A percentile compares a stretch with the other conserved stretches of the same genome.
These are phyloP conservation scores for Calonectria leucothoes DNA, from an alignment of 2,329 filamentous ascomycete genomes.

Conservation along the genomic window DNA sequence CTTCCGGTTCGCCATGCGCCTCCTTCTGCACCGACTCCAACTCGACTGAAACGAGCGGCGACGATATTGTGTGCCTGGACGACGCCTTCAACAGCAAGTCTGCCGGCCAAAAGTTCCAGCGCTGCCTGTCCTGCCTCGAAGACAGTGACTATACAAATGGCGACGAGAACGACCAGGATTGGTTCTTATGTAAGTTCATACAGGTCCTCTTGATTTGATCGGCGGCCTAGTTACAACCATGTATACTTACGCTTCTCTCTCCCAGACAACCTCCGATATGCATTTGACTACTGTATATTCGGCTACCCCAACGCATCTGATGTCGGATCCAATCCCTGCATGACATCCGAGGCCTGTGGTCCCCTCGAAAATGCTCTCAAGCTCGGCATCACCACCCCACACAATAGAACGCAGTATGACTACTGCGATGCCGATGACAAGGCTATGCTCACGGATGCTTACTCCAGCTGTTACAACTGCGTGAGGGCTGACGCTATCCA, in stretches of 20 bases:
- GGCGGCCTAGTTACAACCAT: not conserved
- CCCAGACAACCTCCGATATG: conserved; percentile 65
- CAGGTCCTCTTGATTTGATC: not conserved
- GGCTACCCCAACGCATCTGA: conserved; percentile 61
- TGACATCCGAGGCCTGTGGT: conserved; percentile 63
- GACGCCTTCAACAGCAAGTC: conserved; percentile 52
- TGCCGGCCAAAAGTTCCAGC: conserved; percentile 58
- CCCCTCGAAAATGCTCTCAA: conserved; percentile 54
- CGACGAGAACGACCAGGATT: conserved; percentile 63
- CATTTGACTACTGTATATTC: conserved; percentile 64
- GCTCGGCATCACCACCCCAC: conserved; percentile 51
- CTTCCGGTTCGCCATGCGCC: conserved; percentile 66
- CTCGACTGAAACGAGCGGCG: conserved; percentile 56
- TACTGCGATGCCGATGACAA: conserved; percentile 59
- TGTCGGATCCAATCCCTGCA: conserved; percentile 60
- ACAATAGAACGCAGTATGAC: conserved; percentile 50
- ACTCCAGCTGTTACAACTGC: conserved; percentile 58
- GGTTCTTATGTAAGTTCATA: conserved; percentile 68
- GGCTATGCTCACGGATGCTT: conserved; percentile 46
- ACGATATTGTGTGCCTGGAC: conserved; percentile 62
- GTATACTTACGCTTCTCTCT: conserved; percentile 3
- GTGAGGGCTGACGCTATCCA: conserved; percentile 55
- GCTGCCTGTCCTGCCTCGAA: conserved; percentile 65
- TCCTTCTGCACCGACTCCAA: conserved; percentile 61
- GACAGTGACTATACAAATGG: conserved; percentile 60